Evolutionary conservation across 176 grass and related monocot genomes (phyloP).

Genomic region (Oryza rufipogon): DNA sequence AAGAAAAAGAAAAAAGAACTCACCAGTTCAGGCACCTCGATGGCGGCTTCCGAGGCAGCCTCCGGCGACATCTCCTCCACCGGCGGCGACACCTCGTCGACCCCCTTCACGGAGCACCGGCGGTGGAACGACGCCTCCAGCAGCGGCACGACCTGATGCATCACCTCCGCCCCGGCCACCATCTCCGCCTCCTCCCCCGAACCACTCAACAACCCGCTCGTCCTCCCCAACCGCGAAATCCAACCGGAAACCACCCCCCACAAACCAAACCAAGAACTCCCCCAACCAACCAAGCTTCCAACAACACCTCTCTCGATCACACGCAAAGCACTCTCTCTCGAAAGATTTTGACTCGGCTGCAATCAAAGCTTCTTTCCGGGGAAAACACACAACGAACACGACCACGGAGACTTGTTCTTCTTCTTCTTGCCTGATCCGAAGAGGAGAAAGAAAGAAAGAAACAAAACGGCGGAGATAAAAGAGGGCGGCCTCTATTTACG

Average conservation of each 20-base stretch:
- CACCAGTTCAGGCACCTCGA: constrained; percentile 64
- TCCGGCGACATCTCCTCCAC: constrained; percentile 29
- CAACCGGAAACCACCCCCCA: constrained; percentile 7
- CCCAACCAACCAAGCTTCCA: neutral
- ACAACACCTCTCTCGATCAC: neutral
- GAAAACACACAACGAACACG: neutral
- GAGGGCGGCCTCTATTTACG: constrained; percentile 35
- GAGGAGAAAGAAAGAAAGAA: constrained; percentile 12
- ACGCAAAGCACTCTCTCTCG: neutral
- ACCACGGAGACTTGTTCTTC: neutral
- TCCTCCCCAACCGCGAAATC: neutral
- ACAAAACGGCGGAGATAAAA: constrained; percentile 4
- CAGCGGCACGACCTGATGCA: constrained; percentile 65
- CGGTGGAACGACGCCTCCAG: constrained; percentile 47
- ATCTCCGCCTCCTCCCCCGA: constrained; percentile 57
- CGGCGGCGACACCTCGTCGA: constrained; percentile 41
- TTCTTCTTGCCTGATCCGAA: constrained; percentile 36
- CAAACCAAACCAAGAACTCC: constrained; percentile 24
- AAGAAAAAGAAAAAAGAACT: constrained; percentile 32
- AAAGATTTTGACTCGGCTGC: neutral
- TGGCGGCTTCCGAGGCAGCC: constrained; percentile 31
- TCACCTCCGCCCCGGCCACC: constrained; percentile 79
- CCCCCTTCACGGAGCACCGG: constrained; percentile 46
- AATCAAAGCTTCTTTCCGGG: neutral
- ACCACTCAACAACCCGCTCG: neutral